Base-by-base conservation (phyloP, 2,329 filamentous ascomycete genomes). In the Proliferodiscus dingleyae region DNA sequence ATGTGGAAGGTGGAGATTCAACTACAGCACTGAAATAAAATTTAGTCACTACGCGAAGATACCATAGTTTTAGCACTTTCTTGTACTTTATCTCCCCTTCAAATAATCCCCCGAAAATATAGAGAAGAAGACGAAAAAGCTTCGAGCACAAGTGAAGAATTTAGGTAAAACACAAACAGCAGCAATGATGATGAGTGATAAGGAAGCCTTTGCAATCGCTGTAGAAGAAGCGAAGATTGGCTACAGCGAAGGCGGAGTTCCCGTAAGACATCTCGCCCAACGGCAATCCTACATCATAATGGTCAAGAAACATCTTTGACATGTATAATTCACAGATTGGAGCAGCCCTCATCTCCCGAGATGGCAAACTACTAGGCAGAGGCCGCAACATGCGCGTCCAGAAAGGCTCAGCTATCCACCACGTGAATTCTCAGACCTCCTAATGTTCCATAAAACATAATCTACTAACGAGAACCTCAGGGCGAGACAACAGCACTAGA, bases 301-400 rank as follows among this genome's bases (percentile, higher is more conserved):
- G 5, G 15, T 5, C 16, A 18, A 18, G 7, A 15, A 11, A 34
- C 18, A 7, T 15, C 29, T 34, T 2, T 18, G 15, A n/a, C n/a
- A n/a, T 18, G 13, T 30, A 19, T 37, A 21, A 15, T n/a, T 29
- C 9, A 29, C 51, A 74, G 71, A 76, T 77, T 45, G 74, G 74
- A 32, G 73, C 74, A 13, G 72, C 70, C 15, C 71, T 90, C 21
- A 75, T 89, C n/a, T 76, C 78, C 30, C 75, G 75, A 46, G 77
- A 87, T 55, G 86, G 86, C 50, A 80, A 73, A 52, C 77, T 89
- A 32, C 71, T 89, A 4, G 85, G 85, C 15, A 72, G 76, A 47
- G 85, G 85, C 9, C 85, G 85, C 63, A 90, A 90, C 59, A 80
- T 85, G 80, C 74, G 86, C 45, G 77, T 88, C 15, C 86, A 90